A percentile compares a stretch with the other conserved stretches of the same genome.
These are phyloP conservation scores for Cyberlindnera subsufficiens DNA, from an alignment of 805 yeast species.

Conservation along the genomic window DNA sequence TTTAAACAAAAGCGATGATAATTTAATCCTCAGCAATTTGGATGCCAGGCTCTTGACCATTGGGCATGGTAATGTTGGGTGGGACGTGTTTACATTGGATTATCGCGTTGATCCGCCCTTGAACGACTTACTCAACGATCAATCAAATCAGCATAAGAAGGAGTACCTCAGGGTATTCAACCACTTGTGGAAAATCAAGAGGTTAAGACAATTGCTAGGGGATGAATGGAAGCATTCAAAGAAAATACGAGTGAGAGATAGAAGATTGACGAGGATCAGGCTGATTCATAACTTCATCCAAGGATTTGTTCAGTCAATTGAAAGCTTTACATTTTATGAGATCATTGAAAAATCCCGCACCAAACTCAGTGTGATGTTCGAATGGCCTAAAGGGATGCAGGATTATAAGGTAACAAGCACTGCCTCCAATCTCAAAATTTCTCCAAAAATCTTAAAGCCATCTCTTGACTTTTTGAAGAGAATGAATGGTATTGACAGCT, in stretches of 20 bases:
- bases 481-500: conserved; percentile 9
- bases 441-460: conserved; percentile 27
- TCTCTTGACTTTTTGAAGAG: conserved; percentile 15
- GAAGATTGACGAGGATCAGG: conserved; percentile 10
- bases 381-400: conserved; percentile 17
- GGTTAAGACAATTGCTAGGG: conserved; percentile 48
- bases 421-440: conserved; percentile 22
- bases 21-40: conserved; percentile 42
- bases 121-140: conserved; percentile 48
- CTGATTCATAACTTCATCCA: conserved; percentile 29
- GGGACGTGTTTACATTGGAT: conserved; percentile 91
- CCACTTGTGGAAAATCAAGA: conserved; percentile 74
- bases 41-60: conserved; percentile 82
- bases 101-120: conserved; percentile 52
- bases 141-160: conserved; percentile 35
- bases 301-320: conserved; percentile 26
- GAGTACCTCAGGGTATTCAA: conserved; percentile 80
- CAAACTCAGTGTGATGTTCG: conserved; percentile 5
- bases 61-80: conserved; percentile 70
- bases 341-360: conserved; percentile 23
- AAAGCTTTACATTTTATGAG: conserved; percentile 25
- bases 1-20: conserved; percentile 28
- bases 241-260: conserved; percentile 13
- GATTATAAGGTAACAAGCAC: conserved; percentile 1
- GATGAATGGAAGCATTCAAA: conserved; percentile 40